Evolutionary conservation across 805 yeast species (phyloP).

Genomic region (Saccharomycopsis fodiens): DNA sequence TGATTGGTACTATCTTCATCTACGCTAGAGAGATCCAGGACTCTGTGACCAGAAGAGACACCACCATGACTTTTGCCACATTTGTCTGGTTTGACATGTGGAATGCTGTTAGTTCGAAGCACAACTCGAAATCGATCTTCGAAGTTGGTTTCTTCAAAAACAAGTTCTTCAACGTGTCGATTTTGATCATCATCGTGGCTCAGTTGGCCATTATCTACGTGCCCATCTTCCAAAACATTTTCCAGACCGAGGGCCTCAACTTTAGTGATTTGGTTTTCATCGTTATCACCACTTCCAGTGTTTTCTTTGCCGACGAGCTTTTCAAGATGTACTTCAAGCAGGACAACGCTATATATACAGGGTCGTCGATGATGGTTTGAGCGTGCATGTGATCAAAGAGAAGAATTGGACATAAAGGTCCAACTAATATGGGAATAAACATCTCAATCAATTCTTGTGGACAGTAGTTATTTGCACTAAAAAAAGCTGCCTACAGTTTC

Average conservation of each 20-base stretch:
- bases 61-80: constrained; percentile 98
- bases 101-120: constrained; percentile 91
- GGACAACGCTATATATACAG: background rate
- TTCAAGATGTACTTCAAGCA: constrained; percentile 41
- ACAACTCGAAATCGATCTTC: constrained; percentile 73
- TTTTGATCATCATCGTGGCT: constrained; percentile 78
- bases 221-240: constrained; percentile 85
- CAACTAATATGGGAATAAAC: no score
- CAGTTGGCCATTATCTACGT: constrained; percentile 90
- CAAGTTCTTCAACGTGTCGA: constrained; percentile 90
- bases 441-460: no score
- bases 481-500: no score
- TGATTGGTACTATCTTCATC: constrained; percentile 80
- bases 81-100: constrained; percentile 95
- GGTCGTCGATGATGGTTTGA: constrained; percentile 1
- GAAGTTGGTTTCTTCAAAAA: constrained; percentile 72
- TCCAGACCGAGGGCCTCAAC: constrained; percentile 88
- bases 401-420: no score
- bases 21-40: constrained; percentile 85
- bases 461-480: no score
- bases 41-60: constrained; percentile 84
- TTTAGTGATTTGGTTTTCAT: constrained; percentile 64
- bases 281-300: constrained; percentile 61
- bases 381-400: no score
- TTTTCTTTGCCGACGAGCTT: constrained; percentile 77